These are phyloP conservation scores for Colletotrichum scovillei DNA, from an alignment of 2,329 filamentous ascomycete genomes.

Conservation along the genomic window DNA sequence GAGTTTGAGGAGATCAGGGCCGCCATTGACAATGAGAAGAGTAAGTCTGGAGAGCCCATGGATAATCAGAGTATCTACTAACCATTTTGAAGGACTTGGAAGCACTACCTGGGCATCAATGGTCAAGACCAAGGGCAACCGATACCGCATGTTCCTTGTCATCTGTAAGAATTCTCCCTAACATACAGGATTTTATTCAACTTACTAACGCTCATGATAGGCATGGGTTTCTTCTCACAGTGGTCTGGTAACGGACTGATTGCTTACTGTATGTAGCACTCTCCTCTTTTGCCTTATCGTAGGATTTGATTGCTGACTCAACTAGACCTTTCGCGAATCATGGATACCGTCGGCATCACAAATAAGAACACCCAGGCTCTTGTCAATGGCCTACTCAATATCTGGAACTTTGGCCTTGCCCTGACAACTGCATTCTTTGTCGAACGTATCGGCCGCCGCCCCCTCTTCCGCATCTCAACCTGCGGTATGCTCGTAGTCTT, in stretches of 20 bases:
- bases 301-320: neutral
- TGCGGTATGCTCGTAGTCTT: constrained; percentile 46
- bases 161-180: neutral
- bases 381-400: constrained; percentile 43
- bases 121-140: constrained; percentile 45
- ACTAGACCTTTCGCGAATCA: constrained; percentile 34
- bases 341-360: constrained; percentile 39
- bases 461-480: constrained; percentile 40
- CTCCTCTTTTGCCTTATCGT: no score
- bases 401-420: constrained; percentile 43
- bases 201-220: constrained; percentile 32
- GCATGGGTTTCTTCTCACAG: constrained; percentile 57
- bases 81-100: constrained; percentile 32
- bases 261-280: constrained; percentile 39
- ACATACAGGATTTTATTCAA: no score
- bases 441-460: constrained; percentile 43
- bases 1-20: constrained; percentile 60
- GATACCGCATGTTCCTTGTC: constrained; percentile 51
- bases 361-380: constrained; percentile 42
- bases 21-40: constrained; percentile 52
- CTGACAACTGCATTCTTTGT: constrained; percentile 43
- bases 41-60: constrained; percentile 38
- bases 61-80: neutral
- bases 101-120: constrained; percentile 44
- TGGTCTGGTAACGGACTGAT: constrained; percentile 49